phyloP scores from a whole-genome alignment of 345 rosid species.

The Balakata baccata region DNA sequence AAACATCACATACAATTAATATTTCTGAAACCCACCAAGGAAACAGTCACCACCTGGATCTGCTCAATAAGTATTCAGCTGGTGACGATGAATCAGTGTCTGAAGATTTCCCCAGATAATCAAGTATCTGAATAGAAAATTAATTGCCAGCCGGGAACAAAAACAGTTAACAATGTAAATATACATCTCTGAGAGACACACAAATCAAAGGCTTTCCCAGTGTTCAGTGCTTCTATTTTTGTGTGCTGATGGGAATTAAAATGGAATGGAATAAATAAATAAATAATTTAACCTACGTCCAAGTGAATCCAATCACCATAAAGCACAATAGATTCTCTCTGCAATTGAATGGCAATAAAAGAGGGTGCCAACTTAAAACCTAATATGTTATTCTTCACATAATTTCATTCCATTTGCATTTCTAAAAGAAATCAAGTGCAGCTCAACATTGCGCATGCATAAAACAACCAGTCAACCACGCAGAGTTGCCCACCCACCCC shows the following conservation, averaged over 20 bases:
- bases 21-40: constrained; percentile 15
- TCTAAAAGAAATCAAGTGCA: too few species aligned
- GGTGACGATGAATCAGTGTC: constrained; percentile 79
- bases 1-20: neutral
- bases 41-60: constrained; percentile 68
- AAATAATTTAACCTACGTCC: neutral
- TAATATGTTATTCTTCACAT: neutral
- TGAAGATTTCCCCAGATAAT: constrained; percentile 76
- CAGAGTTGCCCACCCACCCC: neutral
- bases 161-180: neutral
- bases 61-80: constrained; percentile 68
- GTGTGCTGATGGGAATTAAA: neutral
- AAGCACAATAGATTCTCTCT: neutral
- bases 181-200: neutral
- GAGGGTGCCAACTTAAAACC: neutral
- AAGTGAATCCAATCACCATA: neutral
- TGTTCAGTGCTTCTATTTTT: neutral
- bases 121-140: constrained; percentile 60
- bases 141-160: neutral
- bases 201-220: neutral
- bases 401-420: too few species aligned
- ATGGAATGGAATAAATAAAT: neutral
- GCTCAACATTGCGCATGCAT: neutral
- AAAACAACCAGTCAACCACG: neutral
- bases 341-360: neutral